A percentile compares a stretch with the other conserved stretches of the same genome.
Conservation (phyloP, 768 basidiomycete genomes). For the Stropharia rugosoannulata region DNA sequence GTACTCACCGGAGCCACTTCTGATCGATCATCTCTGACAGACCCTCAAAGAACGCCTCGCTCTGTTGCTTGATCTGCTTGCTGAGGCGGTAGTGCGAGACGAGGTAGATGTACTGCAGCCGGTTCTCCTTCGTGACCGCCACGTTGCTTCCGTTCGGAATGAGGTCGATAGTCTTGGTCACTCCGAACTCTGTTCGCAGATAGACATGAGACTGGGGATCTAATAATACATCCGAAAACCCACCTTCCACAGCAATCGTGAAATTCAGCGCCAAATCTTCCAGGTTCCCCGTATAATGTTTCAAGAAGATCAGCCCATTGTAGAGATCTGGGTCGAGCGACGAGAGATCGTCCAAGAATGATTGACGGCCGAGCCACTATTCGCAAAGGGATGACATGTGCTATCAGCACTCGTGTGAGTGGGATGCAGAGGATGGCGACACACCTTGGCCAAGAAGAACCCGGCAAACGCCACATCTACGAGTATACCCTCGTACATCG, state of each 20-base stretch:
- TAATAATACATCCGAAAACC: conserved; percentile 11
- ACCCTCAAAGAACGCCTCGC: conserved; percentile 88
- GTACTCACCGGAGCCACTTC: conserved; percentile 73
- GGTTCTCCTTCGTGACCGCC: conserved; percentile 75
- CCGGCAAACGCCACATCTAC: conserved; percentile 94
- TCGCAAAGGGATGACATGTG: neutral
- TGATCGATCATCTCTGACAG: conserved; percentile 89
- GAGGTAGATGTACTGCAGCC: conserved; percentile 86
- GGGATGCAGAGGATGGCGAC: conserved; percentile 4
- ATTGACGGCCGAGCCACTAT: conserved; percentile 90
- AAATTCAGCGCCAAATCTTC: conserved; percentile 93
- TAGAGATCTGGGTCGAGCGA: conserved; percentile 93
- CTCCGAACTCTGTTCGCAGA: conserved; percentile 14
- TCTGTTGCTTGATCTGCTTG: conserved; percentile 84
- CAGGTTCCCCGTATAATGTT: conserved; percentile 83
- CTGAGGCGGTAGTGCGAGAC: conserved; percentile 88
- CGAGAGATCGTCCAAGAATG: conserved; percentile 88
- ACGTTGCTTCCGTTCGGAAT: conserved; percentile 17
- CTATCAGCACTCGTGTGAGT: neutral
- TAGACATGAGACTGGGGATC: neutral
- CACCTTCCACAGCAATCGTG: conserved; percentile 83
- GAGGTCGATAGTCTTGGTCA: conserved; percentile 17
- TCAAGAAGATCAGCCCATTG: conserved; percentile 87
- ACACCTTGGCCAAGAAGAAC: conserved; percentile 89
- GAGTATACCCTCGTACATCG: conserved; percentile 93